Base-by-base conservation (phyloP, 805 yeast genomes). In the Metschnikowia picachoensis region DNA sequence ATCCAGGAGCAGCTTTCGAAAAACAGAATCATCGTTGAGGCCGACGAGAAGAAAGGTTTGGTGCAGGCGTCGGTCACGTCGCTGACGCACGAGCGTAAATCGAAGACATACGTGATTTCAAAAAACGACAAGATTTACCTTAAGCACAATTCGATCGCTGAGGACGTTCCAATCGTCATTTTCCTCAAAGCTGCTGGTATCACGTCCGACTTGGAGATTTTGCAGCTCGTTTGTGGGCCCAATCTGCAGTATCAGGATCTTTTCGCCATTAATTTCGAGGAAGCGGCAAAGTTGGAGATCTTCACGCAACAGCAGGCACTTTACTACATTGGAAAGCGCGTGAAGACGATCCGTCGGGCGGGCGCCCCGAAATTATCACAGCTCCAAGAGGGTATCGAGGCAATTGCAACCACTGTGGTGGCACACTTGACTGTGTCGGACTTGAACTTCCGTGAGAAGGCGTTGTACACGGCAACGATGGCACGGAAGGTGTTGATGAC, bases 11-110 rank as follows among this genome's bases (percentile, higher is more conserved):
- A 94, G 74, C 75, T 94, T 64, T 85, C 95, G 41, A 94, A 94
- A 70, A 94, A 94, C 68, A 87, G 99, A 78, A 94, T 94, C 61
- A 90, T 94, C 60, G 99, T 94, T 12, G 99, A 94, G 67, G 94
- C 97, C 1, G 99, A 94, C 64, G 96, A 87, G 53, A 88, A 90
- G 68, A 94, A 95, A 66, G 85, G 83, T 4, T 83, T 94, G 17
- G 97, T 91, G 16, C 99, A 94, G 68, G 97, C 99, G 1, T 88
- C 97, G 0, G 99, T 94, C 14, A 94, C 99, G 0, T 89, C 97
- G 4, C 90, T 97, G 3, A 92, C 99, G 1, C 99, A 94, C 66
- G 99, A 94, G 68, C 82, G 99, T 68, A 95, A 92, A 65, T 92
- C 98, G 25, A 94, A 94, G 63, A 94, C 99, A 0, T 94, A 94